Percentiles rank a stretch among this genome's conserved stretches.
These are phyloP conservation scores for Suhomyces kilbournensis DNA, from an alignment of 805 yeast species.

Conservation along the genomic window DNA sequence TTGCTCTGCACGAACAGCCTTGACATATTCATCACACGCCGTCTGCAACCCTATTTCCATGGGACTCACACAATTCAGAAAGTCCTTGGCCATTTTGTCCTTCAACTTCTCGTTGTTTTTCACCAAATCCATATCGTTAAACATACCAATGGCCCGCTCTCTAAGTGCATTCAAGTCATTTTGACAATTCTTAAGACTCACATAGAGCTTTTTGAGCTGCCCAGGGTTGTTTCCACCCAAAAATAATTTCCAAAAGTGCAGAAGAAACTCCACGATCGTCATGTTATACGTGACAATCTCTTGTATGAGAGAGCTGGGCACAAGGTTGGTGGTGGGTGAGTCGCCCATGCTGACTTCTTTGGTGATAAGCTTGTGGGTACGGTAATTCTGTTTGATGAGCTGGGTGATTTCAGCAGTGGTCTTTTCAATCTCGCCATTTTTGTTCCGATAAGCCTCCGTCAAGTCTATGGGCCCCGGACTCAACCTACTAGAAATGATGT, in stretches of 20 bases:
- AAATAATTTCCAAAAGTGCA: conserved; percentile 43
- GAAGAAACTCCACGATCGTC: conserved; percentile 40
- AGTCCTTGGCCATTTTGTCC: conserved; percentile 33
- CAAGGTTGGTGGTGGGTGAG: conserved; percentile 28
- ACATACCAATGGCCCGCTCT: conserved; percentile 15
- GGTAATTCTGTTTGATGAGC: conserved; percentile 52
- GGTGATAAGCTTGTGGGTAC: conserved; percentile 44
- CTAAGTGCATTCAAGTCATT: conserved; percentile 26
- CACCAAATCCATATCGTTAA: conserved; percentile 15
- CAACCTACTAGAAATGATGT: conserved; percentile 16
- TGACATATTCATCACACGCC: conserved; percentile 34
- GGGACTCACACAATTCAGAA: conserved; percentile 30
- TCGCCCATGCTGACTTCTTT: conserved; percentile 13
- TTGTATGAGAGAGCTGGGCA: conserved; percentile 25
- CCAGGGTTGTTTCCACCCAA: conserved; percentile 35
- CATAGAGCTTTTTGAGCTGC: conserved; percentile 37
- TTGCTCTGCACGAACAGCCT: conserved; percentile 22
- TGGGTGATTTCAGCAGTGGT: conserved; percentile 44
- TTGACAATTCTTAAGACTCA: conserved; percentile 35
- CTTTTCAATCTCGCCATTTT: conserved; percentile 36
- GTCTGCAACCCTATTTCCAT: conserved; percentile 29
- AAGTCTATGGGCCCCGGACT: conserved; percentile 16
- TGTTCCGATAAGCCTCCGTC: conserved; percentile 27
- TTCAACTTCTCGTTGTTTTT: conserved; percentile 27
- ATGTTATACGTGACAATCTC: conserved; percentile 37